These are phyloP conservation scores for Xylaria sp. DNA, from an alignment of 2,329 filamentous ascomycete genomes.

Conservation along the genomic window DNA sequence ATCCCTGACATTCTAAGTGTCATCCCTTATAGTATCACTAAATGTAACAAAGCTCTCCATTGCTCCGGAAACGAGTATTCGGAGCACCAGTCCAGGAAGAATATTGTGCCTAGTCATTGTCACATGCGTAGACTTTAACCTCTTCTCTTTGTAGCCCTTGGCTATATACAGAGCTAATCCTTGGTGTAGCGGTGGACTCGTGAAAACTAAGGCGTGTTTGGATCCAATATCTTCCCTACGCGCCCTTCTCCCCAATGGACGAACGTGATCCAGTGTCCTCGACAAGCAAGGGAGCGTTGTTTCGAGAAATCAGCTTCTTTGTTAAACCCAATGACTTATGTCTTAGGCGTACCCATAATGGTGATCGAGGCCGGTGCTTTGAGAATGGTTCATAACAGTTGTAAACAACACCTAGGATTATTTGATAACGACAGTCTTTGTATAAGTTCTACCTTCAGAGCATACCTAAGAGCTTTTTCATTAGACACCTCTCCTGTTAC, in stretches of 20 bases:
- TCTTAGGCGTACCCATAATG: background rate
- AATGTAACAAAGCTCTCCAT: background rate
- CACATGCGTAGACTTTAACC: no score
- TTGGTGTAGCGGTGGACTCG: background rate
- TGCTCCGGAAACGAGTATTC: background rate
- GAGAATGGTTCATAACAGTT: background rate
- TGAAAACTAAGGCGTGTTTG: background rate
- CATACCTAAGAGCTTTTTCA: background rate
- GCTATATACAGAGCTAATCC: background rate
- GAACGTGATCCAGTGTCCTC: background rate
- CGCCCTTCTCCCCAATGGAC: background rate
- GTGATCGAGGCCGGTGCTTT: background rate
- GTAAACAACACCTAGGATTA: background rate
- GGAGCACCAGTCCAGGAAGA: background rate
- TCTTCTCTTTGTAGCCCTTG: no score
- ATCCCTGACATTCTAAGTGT: no score
- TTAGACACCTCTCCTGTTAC: background rate
- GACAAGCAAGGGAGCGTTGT: background rate
- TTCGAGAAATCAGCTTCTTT: background rate
- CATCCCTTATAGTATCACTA: background rate
- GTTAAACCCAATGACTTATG: background rate
- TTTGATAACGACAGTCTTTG: background rate
- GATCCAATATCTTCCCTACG: background rate
- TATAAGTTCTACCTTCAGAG: background rate
- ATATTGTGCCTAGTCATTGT: background rate